Percentiles rank a stretch among this genome's conserved stretches.
Evolutionary conservation across 2,329 filamentous ascomycete genomes (phyloP).

Genomic region (Pseudogymnoascus sp.): DNA sequence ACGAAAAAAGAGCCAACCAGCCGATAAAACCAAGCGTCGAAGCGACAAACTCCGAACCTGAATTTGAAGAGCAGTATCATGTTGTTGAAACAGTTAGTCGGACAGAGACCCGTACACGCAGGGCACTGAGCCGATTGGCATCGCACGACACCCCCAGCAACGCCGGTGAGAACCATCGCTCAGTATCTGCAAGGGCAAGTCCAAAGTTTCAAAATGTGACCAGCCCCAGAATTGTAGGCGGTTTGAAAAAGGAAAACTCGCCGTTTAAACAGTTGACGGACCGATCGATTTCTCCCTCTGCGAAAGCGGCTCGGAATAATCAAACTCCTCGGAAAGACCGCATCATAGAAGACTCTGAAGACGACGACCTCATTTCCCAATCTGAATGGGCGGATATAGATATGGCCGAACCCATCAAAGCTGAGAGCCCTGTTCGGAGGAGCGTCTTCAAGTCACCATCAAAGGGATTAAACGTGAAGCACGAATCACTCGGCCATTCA

Average conservation of each 20-base stretch:
- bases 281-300: slow-evolving; percentile 1
- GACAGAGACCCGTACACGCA: slow-evolving; percentile 23
- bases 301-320: slow-evolving; percentile 9
- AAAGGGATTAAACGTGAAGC: not conserved
- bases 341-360: slow-evolving; percentile 9
- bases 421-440: not conserved
- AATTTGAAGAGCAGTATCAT: slow-evolving; percentile 13
- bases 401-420: not conserved
- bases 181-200: not conserved
- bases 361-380: not conserved
- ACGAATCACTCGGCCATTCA: not conserved
- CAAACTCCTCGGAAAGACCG: slow-evolving; percentile 12
- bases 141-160: slow-evolving; percentile 12
- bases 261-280: slow-evolving; percentile 1
- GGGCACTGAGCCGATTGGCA: slow-evolving; percentile 21
- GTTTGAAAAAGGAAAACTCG: not conserved
- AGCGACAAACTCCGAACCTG: not conserved
- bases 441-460: not conserved
- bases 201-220: not conserved
- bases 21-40: slow-evolving; percentile 15
- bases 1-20: slow-evolving; percentile 4
- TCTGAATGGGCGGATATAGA: not conserved
- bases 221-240: not conserved
- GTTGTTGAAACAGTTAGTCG: slow-evolving; percentile 23
- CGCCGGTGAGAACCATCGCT: not conserved